Base-by-base conservation (phyloP, 768 basidiomycete species). In the Tubosaeta sp. region DNA sequence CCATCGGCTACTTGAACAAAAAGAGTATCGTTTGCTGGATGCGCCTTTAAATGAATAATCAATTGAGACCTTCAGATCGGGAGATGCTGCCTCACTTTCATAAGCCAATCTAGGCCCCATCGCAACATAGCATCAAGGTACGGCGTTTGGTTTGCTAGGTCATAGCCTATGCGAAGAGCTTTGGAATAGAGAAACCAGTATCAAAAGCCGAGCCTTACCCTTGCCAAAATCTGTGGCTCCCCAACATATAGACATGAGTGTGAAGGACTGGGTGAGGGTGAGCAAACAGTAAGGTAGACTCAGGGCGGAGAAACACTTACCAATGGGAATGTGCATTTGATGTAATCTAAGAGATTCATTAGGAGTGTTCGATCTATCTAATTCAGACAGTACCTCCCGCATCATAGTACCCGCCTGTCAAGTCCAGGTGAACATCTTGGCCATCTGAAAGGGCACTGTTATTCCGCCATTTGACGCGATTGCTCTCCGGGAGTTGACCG, bases 121-220 rank as follows among this genome's bases (percentile, higher is more conserved):
- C 93, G 82, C 46, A 95, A 71, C 76, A 89, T 93, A 54, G 82
- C 80, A 60, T 96, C 94, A n/a, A 96, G 80, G 66, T 95, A 96
- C 3, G 82, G 79, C 1, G 92, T 91, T 69, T 95, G 93, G 47
- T 90, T 88, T 46, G 90, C 83, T 45, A 81, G 59, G 56, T 93
- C 90, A 62, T 94, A 96, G 14, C 87, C 88, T 86, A 44, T 46
- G 18, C 27, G 35, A 40, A 48, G 7, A 34, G 4, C 7, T 31
- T 32, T 49, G 21, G 47, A 48, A 49, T 29, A 46, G 35, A 45
- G 19, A 31, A 14, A 42, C 45, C 10, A 12, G 36, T 31, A 31
- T 12, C 24, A 48, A 19, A 52, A 18, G 19, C 12, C 25, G 35
- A 19, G 14, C 44, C 62, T 47, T 45, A 85, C 87, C 93, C 74